Conservation (phyloP, 257 asterid species). For the Gynochthodes officinalis region DNA sequence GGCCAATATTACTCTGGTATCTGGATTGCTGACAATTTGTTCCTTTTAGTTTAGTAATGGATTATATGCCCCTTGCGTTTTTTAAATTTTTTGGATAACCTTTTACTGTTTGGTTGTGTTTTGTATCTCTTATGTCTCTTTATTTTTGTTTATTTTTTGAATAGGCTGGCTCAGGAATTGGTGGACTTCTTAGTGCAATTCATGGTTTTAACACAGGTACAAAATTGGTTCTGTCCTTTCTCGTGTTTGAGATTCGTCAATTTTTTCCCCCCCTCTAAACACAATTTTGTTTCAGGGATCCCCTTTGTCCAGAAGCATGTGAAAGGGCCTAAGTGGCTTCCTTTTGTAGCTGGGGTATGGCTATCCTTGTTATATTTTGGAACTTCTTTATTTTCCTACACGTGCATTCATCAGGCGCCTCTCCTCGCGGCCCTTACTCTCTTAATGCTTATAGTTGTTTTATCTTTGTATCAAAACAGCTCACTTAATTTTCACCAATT, state of each 20-base stretch:
- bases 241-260: not conserved
- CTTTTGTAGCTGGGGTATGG: slow-evolving; percentile 64
- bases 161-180: slow-evolving; percentile 72
- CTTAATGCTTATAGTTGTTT: not conserved
- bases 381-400: not conserved
- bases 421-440: not conserved
- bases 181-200: slow-evolving; percentile 72
- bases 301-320: slow-evolving; percentile 56
- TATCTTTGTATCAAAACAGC: not conserved
- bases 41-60: not conserved
- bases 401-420: not conserved
- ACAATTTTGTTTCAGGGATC: slow-evolving; percentile 39
- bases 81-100: not conserved
- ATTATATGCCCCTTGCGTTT: not conserved
- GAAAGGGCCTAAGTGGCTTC: slow-evolving; percentile 79
- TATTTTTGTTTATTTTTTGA: slow-evolving; percentile 3
- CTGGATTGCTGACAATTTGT: slow-evolving; percentile 3
- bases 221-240: slow-evolving; percentile 1
- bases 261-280: not conserved
- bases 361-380: not conserved
- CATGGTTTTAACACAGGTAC: slow-evolving; percentile 62
- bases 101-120: not conserved
- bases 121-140: not conserved
- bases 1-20: not conserved
- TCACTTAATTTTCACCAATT: not conserved